phyloP scores from a whole-genome alignment of 768 basidiomycete species.

The Suillus sp. region DNA sequence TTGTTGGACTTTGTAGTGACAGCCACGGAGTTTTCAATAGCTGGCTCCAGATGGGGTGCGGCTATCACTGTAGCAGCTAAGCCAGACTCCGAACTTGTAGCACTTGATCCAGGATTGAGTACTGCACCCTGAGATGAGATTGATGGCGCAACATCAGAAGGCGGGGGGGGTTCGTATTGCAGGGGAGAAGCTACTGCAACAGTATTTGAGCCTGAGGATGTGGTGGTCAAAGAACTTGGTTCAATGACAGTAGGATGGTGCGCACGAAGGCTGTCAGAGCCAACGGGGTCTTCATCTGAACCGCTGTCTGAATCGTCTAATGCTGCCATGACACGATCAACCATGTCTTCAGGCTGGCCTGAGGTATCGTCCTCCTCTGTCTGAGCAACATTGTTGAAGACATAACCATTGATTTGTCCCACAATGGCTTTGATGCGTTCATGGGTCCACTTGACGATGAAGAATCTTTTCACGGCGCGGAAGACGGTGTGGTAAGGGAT shows the following conservation, averaged over 20 bases:
- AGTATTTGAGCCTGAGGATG: neutral
- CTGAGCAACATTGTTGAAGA: neutral
- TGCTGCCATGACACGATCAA: neutral
- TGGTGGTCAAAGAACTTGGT: neutral
- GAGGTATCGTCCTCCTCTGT: neutral
- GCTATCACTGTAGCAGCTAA: neutral
- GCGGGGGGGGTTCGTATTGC: neutral
- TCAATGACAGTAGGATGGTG: neutral
- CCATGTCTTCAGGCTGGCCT: neutral
- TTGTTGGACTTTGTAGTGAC: neutral
- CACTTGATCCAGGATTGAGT: neutral
- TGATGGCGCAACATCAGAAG: neutral
- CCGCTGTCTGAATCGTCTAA: neutral
- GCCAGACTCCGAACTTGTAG: neutral
- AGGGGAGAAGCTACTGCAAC: neutral
- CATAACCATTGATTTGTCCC: neutral
- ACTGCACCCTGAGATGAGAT: neutral
- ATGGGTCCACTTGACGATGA: slow-evolving; percentile 1
- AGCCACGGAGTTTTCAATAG: neutral
- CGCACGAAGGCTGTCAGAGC: neutral
- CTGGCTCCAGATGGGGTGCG: neutral
- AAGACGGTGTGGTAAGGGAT: slow-evolving; percentile 7
- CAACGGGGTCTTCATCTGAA: neutral
- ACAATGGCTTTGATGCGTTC: neutral
- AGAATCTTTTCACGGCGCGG: neutral